phyloP scores from a whole-genome alignment of 805 yeast genomes.

The Candida tibetensis region DNA sequence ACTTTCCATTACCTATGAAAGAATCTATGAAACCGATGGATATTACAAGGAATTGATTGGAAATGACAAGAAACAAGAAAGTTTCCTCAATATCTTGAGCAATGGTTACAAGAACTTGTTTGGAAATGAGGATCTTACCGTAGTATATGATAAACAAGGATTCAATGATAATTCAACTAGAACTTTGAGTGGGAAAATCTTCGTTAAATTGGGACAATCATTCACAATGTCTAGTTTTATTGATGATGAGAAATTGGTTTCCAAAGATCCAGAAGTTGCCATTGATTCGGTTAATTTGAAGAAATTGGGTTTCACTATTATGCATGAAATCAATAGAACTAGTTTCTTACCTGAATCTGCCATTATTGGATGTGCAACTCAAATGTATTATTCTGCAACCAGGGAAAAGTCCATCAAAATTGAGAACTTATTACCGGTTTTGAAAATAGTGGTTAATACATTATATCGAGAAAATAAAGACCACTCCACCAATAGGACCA shows the following conservation, averaged over 20 bases:
- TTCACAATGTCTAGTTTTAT: conserved; percentile 30
- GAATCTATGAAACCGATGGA: conserved; percentile 54
- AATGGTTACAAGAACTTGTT: conserved; percentile 35
- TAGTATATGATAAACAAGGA: conserved; percentile 18
- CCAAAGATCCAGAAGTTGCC: conserved; percentile 4
- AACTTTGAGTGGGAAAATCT: conserved; percentile 36
- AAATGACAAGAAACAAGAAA: conserved; percentile 53
- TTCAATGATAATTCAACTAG: conserved; percentile 27
- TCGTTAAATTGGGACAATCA: conserved; percentile 31
- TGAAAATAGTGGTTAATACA: conserved; percentile 22
- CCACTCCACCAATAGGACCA: conserved; percentile 20
- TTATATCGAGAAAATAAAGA: conserved; percentile 20
- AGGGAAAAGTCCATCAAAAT: conserved; percentile 16
- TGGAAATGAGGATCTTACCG: conserved; percentile 11
- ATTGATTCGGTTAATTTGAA: conserved; percentile 32
- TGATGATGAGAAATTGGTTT: conserved; percentile 7
- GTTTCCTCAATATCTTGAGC: conserved; percentile 35
- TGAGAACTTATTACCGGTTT: conserved; percentile 27
- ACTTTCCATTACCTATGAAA: conserved; percentile 56
- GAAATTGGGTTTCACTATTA: conserved; percentile 51
- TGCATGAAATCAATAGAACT: conserved; percentile 50
- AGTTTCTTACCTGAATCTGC: conserved; percentile 54
- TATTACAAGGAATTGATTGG: conserved; percentile 58
- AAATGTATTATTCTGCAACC: conserved; percentile 29
- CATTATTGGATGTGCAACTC: conserved; percentile 44